Evolutionary conservation across 257 asterid genomes (phyloP), one percentile per base, ranked within the genome.

Genomic region (Dorcoceras hygrometricum): DNA sequence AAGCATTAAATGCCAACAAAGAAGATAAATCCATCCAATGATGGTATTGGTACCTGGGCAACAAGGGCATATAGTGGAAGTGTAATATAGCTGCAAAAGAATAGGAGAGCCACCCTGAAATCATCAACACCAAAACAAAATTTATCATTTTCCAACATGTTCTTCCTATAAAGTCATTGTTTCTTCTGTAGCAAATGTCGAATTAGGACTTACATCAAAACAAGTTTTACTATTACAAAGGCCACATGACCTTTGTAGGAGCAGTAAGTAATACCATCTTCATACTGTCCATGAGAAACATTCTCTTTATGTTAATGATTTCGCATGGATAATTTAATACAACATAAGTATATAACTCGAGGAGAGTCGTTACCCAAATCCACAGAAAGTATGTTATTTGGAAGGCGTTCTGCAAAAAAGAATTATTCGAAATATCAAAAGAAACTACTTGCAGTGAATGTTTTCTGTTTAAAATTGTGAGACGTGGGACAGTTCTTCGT

Each of bases 11-110:
- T 14, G 19, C 14, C 51, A 14, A 43, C 19, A n/a, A 43, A 43
- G 20, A 46, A 46, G 4, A 46, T 18, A 46, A 39, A 16, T 36
- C 22, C 0, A 34, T 34, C 43, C 43, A 9, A 34, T 9, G 12
- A 34, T 16, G 20, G 54, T 14, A 7, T 53, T 19, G n/a, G 61
- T 80, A 91, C 97, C 96, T 89, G 98, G 36, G 88, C 83, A 56
- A 92, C 76, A 4, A 92, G 85, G 75, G 96, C 89, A 72, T 92
- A 92, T 2, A 87, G 89, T 4, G 97, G 98, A 66, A 89, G 97
- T 0, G 96, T 92, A 66, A 79, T 92, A 69, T 92, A 92, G 80
- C 97, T 92, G 89, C 97, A 89, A 23, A 92, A 56, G 77, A 80
- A 77, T 59, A 89, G 78, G 56, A 83, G 87, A 59, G 73, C 83